Conservation (phyloP, 2,329 filamentous ascomycete genomes). For the Diaporthe humulicola region DNA sequence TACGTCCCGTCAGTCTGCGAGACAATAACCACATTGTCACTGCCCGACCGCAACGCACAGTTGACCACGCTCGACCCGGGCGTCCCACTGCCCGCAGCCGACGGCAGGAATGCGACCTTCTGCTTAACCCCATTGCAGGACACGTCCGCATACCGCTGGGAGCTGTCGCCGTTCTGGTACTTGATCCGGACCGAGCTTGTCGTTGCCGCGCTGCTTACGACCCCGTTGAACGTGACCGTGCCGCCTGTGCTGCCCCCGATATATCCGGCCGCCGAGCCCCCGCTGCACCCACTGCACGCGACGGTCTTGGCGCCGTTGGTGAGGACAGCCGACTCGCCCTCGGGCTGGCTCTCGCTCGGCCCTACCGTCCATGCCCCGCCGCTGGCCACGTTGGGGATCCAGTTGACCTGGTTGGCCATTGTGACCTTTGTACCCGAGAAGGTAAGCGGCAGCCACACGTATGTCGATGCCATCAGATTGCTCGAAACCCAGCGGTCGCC, state of each 20-base stretch:
- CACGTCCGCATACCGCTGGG: conserved; percentile 65
- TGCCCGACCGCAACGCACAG: conserved; percentile 60
- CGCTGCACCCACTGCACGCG: conserved; percentile 67
- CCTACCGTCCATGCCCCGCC: conserved; percentile 48
- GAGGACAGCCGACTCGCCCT: conserved; percentile 64
- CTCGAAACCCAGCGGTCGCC: conserved; percentile 74
- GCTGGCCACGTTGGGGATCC: conserved; percentile 54
- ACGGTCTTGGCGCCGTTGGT: conserved; percentile 60
- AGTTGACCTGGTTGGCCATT: conserved; percentile 67
- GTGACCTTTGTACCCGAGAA: conserved; percentile 65
- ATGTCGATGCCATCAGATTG: conserved; percentile 72
- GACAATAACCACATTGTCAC: conserved; percentile 62
- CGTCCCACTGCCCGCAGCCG: conserved; percentile 50
- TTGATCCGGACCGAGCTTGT: conserved; percentile 67
- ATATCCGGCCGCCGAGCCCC: conserved; percentile 64
- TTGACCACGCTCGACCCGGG: conserved; percentile 62
- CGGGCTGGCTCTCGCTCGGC: conserved; percentile 60
- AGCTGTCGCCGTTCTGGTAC: conserved; percentile 68
- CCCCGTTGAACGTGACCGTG: conserved; percentile 60
- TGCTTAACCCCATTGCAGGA: conserved; percentile 65
- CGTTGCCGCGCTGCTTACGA: conserved; percentile 58
- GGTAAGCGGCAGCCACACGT: conserved; percentile 74
- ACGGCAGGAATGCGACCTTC: conserved; percentile 68
- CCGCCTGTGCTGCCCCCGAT: conserved; percentile 63
- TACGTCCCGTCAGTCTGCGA: conserved; percentile 54